Evolutionary conservation across 23 red algal genomes (phyloP).

Genomic region (Gracilaria caudata): DNA sequence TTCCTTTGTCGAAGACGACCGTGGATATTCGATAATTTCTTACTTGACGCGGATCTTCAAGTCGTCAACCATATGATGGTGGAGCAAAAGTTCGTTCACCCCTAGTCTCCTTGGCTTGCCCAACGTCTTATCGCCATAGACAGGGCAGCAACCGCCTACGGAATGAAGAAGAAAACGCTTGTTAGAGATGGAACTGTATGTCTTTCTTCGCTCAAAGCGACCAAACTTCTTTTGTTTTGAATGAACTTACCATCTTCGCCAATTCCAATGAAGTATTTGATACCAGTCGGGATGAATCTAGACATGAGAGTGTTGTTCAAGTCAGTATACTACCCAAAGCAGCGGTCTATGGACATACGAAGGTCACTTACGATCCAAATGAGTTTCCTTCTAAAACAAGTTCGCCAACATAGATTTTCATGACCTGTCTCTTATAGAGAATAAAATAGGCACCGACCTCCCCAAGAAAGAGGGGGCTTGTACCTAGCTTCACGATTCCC

Average conservation of each 20-base stretch:
- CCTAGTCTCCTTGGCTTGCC: constrained; percentile 54
- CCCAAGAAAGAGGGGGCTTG: constrained; percentile 36
- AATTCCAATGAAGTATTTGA: constrained; percentile 63
- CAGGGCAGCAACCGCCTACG: constrained; percentile 45
- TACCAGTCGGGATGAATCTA: constrained; percentile 71
- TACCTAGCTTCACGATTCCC: constrained; percentile 65
- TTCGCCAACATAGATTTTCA: constrained; percentile 63
- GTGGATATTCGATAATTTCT: not conserved
- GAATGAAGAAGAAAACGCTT: not conserved
- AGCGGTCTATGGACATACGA: not conserved
- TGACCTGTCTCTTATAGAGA: constrained; percentile 60
- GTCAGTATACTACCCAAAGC: not conserved
- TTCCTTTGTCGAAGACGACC: not conserved
- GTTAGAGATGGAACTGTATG: not conserved
- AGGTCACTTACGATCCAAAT: constrained; percentile 53
- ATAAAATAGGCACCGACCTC: constrained; percentile 51
- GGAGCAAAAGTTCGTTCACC: constrained; percentile 67
- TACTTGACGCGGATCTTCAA: constrained; percentile 40
- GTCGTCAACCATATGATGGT: constrained; percentile 74
- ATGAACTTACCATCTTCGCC: constrained; percentile 59
- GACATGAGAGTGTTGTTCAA: not conserved
- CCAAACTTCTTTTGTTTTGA: not conserved
- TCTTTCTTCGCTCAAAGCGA: not conserved
- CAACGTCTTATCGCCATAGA: constrained; percentile 38
- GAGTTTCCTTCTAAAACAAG: constrained; percentile 71